These are phyloP conservation scores for Aspergillus transmontanensis DNA, from an alignment of 2,329 filamentous ascomycete genomes.

Conservation along the genomic window DNA sequence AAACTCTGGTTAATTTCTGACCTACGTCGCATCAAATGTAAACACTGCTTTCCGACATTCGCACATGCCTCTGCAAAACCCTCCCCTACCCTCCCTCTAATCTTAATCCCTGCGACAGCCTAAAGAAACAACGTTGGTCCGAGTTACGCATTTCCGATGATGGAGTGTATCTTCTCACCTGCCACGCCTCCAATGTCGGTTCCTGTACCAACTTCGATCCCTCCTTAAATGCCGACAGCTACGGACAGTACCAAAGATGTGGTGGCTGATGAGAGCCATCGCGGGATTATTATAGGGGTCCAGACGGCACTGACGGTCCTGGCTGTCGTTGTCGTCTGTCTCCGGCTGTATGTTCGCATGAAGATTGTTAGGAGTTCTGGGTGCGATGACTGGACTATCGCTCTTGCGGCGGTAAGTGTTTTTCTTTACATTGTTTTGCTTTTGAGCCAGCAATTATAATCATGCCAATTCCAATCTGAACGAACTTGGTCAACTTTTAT, in stretches of 20 bases:
- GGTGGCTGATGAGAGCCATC: no score
- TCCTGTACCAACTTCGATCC: neutral
- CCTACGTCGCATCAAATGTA: no score
- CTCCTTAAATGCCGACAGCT: neutral
- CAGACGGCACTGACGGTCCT: conserved; percentile 3
- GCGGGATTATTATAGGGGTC: neutral
- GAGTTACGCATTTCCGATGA: neutral
- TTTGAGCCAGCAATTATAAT: no score
- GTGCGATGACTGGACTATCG: conserved; percentile 8
- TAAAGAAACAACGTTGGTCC: neutral
- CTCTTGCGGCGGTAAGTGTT: conserved; percentile 1
- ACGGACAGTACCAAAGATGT: neutral
- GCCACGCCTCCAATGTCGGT: neutral
- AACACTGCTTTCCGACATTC: no score
- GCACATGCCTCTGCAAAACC: no score
- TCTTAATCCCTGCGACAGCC: neutral
- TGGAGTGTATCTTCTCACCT: neutral
- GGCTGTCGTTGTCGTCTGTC: neutral
- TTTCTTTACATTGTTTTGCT: neutral
- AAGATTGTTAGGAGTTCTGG: conserved; percentile 1
- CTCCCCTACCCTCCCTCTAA: neutral
- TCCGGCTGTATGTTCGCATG: conserved; percentile 4
- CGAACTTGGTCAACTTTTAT: no score
- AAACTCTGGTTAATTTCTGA: no score
- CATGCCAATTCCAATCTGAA: no score